phyloP scores from a whole-genome alignment of 2,329 filamentous ascomycete species.

The Bipolaris bicolor region DNA sequence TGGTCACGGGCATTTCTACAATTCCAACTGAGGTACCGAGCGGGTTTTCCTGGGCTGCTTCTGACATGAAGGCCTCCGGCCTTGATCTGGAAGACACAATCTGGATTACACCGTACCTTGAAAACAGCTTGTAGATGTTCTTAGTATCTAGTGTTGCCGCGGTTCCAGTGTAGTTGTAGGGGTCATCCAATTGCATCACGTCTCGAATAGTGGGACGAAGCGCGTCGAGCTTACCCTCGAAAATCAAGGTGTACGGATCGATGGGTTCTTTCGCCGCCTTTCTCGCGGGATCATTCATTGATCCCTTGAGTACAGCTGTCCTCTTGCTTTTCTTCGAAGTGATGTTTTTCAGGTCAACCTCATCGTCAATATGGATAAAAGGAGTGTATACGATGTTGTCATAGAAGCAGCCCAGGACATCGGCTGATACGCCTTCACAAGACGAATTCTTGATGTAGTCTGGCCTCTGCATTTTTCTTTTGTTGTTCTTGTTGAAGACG shows the following conservation, averaged over 20 bases:
- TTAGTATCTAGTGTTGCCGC: conserved; percentile 77
- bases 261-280: conserved; percentile 80
- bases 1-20: conserved; percentile 96
- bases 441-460: conserved; percentile 96
- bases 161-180: conserved; percentile 85
- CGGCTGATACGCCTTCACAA: conserved; percentile 89
- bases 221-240: conserved; percentile 84
- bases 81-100: conserved; percentile 93
- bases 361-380: conserved; percentile 96
- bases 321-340: conserved; percentile 74
- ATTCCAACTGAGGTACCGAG: conserved; percentile 82
- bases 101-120: conserved; percentile 88
- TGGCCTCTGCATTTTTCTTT: conserved; percentile 95
- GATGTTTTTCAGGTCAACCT: conserved; percentile 78
- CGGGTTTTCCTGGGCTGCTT: conserved; percentile 82
- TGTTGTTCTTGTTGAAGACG: conserved; percentile 99
- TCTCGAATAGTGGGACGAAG: conserved; percentile 87
- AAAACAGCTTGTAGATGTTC: conserved; percentile 85
- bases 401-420: conserved; percentile 94
- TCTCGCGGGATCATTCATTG: conserved; percentile 71
- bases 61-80: conserved; percentile 92
- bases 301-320: conserved; percentile 57
- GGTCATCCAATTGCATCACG: conserved; percentile 90
- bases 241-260: conserved; percentile 91
- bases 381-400: conserved; percentile 98